Evolutionary conservation across 208 protist species (phyloP).

Genomic region (Willaertia magna): DNA sequence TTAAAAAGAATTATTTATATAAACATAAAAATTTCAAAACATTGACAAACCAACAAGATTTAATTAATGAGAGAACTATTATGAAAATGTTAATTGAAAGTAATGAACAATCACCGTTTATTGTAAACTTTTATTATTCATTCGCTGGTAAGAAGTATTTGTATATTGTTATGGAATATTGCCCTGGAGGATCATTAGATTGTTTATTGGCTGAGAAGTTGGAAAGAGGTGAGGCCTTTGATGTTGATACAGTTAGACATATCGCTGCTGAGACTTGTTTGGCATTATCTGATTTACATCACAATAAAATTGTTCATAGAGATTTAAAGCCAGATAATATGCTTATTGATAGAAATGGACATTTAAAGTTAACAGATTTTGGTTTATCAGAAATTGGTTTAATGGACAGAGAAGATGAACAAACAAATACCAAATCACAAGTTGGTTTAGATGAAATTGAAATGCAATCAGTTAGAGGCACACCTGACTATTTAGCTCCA

Average conservation of each 20-base stretch:
- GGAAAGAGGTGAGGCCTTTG: slow-evolving; percentile 53
- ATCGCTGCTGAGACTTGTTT: slow-evolving; percentile 71
- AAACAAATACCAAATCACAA: neutral
- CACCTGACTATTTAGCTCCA: slow-evolving; percentile 71
- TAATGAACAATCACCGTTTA: slow-evolving; percentile 39
- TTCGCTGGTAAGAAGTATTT: slow-evolving; percentile 74
- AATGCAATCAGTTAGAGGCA: slow-evolving; percentile 45
- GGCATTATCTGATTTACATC: slow-evolving; percentile 67
- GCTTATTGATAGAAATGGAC: slow-evolving; percentile 18
- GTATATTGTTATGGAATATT: slow-evolving; percentile 86
- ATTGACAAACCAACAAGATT: neutral
- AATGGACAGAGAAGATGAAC: neutral
- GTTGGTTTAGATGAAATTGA: neutral
- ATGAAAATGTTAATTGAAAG: neutral
- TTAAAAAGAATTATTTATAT: slow-evolving; percentile 3
- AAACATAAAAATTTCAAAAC: neutral
- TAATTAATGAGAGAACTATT: neutral
- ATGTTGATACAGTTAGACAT: slow-evolving; percentile 60
- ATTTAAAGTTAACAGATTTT: slow-evolving; percentile 26
- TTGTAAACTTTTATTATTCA: slow-evolving; percentile 66
- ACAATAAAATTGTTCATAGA: slow-evolving; percentile 3
- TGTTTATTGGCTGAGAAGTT: slow-evolving; percentile 54
- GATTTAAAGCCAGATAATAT: slow-evolving; percentile 25
- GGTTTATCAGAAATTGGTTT: slow-evolving; percentile 11
- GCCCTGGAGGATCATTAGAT: slow-evolving; percentile 75